These are phyloP conservation scores for Mycena polygramma DNA, from an alignment of 768 basidiomycete genomes.

Conservation along the genomic window DNA sequence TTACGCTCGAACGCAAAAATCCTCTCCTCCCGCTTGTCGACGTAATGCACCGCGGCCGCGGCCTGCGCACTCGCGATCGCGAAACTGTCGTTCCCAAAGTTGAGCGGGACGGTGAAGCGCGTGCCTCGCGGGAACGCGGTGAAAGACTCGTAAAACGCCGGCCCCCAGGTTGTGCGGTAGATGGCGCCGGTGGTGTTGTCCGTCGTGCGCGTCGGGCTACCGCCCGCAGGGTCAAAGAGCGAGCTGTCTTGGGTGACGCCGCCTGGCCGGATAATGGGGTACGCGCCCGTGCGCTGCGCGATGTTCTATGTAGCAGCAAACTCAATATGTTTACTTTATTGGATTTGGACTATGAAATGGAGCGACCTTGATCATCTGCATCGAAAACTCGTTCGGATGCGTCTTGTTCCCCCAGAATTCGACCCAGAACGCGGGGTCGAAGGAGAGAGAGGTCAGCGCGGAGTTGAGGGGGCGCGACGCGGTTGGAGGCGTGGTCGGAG, in stretches of 20 bases:
- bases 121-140: constrained; percentile 11
- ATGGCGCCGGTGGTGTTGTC: constrained; percentile 21
- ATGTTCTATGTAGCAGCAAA: background rate
- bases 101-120: constrained; percentile 26
- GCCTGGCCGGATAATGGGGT: constrained; percentile 31
- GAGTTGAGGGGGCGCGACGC: constrained; percentile 12
- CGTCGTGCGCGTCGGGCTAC: constrained; percentile 22
- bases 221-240: constrained; percentile 8
- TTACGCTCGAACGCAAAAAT: constrained; percentile 28
- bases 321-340: background rate
- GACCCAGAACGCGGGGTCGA: constrained; percentile 29
- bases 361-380: constrained; percentile 25
- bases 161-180: constrained; percentile 32
- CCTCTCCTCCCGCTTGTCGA: constrained; percentile 2
- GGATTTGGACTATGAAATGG: background rate
- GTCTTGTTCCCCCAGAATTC: constrained; percentile 31
- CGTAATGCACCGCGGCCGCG: constrained; percentile 12
- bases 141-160: constrained; percentile 24
- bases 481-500: background rate
- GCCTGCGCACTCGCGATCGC: constrained; percentile 20
- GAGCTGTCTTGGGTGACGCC: constrained; percentile 33
- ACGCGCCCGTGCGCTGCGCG: constrained; percentile 16
- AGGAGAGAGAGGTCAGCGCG: constrained; percentile 19
- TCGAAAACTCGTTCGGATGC: constrained; percentile 29
- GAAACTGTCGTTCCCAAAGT: constrained; percentile 30